Percentiles rank a stretch among this genome's conserved stretches.
These are phyloP conservation scores for Cyberlindnera maclurae DNA, from an alignment of 805 yeast genomes.

Conservation along the genomic window DNA sequence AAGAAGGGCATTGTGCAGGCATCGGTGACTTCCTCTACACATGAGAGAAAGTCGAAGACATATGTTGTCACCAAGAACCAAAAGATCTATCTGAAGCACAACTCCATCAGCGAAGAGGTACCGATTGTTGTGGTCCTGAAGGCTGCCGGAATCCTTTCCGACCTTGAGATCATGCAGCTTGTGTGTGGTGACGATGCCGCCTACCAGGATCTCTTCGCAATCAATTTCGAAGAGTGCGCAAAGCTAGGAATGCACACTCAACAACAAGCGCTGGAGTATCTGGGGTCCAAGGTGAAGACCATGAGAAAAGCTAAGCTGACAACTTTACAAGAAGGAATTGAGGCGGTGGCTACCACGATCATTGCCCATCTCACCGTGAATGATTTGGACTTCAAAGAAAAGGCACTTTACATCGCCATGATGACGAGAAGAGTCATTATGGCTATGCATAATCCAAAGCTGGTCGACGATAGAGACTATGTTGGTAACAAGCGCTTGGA, in stretches of 20 bases:
- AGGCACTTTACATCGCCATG: constrained; percentile 88
- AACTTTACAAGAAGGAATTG: constrained; percentile 88
- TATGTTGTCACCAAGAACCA: constrained; percentile 90
- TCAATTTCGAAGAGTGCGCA: constrained; percentile 91
- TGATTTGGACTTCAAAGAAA: constrained; percentile 83
- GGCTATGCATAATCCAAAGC: constrained; percentile 89
- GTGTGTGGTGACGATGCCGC: constrained; percentile 87
- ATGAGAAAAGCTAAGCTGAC: constrained; percentile 84
- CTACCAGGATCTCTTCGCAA: constrained; percentile 88
- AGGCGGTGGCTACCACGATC: constrained; percentile 91
- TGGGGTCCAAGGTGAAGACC: constrained; percentile 89
- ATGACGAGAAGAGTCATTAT: constrained; percentile 95
- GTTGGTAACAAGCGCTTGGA: constrained; percentile 97
- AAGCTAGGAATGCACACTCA: constrained; percentile 81
- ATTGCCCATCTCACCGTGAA: constrained; percentile 90
- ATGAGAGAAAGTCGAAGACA: constrained; percentile 95
- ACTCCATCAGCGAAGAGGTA: constrained; percentile 89
- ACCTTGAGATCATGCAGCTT: constrained; percentile 85
- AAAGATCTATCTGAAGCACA: constrained; percentile 85
- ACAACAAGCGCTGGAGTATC: constrained; percentile 85
- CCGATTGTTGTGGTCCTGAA: constrained; percentile 90
- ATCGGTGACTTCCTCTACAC: constrained; percentile 95
- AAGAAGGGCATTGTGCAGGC: constrained; percentile 94
- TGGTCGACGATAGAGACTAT: constrained; percentile 98
- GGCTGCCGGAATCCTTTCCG: constrained; percentile 92